Evolutionary conservation across 495 filamentous ascomycete genomes (phyloP).

Genomic region (Extremus antarcticus): DNA sequence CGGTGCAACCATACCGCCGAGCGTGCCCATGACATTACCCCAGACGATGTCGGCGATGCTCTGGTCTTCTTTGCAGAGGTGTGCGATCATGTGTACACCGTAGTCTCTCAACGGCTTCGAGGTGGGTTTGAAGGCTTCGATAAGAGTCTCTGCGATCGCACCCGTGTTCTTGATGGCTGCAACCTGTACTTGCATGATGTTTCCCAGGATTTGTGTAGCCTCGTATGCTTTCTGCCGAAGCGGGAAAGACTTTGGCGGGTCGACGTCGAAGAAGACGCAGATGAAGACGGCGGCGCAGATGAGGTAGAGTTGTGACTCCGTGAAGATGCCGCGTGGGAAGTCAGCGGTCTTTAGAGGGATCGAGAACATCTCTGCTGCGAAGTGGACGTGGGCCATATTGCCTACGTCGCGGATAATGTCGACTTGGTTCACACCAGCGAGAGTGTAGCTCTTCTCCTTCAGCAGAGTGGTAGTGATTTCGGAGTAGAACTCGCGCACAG

Average conservation of each 20-base stretch:
- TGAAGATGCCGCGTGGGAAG: conserved; percentile 47
- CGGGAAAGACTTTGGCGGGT: conserved; percentile 52
- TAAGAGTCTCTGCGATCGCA: conserved; percentile 17
- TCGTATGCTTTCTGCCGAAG: conserved; percentile 42
- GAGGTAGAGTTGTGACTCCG: conserved; percentile 48
- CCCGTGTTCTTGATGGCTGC: conserved; percentile 16
- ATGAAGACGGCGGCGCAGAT: conserved; percentile 49
- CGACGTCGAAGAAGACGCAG: conserved; percentile 55
- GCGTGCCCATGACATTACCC: conserved; percentile 33
- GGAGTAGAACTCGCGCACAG: conserved; percentile 44
- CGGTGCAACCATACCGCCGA: conserved; percentile 35
- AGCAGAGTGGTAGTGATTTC: conserved; percentile 43
- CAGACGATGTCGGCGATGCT: conserved; percentile 26
- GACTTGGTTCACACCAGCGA: conserved; percentile 47
- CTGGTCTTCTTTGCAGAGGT: conserved; percentile 21
- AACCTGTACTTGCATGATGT: conserved; percentile 26
- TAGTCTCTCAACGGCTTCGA: conserved; percentile 23
- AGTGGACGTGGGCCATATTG: conserved; percentile 49
- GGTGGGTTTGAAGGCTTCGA: conserved; percentile 21
- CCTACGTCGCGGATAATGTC: conserved; percentile 55
- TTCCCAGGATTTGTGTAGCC: conserved; percentile 24
- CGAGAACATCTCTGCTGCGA: conserved; percentile 51
- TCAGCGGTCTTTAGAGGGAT: conserved; percentile 52
- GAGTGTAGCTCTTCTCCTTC: conserved; percentile 36
- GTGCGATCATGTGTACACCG: conserved; percentile 28